phyloP scores from a whole-genome alignment of 2,329 filamentous ascomycete species.

The Chalara sp. region DNA sequence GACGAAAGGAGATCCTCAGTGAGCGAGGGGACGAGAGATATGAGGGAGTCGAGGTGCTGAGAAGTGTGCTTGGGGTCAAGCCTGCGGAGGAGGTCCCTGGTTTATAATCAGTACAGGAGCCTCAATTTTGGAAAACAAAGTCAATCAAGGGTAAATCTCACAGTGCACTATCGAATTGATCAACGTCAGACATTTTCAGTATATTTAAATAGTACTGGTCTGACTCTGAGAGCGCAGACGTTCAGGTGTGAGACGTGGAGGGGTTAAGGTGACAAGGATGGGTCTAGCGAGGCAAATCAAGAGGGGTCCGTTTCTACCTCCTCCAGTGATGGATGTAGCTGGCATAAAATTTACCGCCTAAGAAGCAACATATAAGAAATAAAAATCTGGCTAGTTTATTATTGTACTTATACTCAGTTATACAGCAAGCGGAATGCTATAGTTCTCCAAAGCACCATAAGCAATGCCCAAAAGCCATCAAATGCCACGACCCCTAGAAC shows the following conservation, averaged over 20 bases:
- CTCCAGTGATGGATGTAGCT: no score
- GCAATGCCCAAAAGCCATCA: background rate
- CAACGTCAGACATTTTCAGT: constrained; percentile 4
- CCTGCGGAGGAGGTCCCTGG: constrained; percentile 92
- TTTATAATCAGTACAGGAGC: background rate
- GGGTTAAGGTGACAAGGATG: no score
- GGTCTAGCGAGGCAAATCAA: no score
- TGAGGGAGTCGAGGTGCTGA: constrained; percentile 81
- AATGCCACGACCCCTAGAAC: background rate
- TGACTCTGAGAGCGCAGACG: no score
- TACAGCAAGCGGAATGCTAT: background rate
- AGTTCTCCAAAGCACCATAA: background rate
- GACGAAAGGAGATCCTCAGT: constrained; percentile 97
- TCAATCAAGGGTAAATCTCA: constrained; percentile 13
- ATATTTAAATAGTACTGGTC: no score
- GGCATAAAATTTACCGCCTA: no score
- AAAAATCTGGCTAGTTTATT: background rate
- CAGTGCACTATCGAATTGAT: constrained; percentile 30
- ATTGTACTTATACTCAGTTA: background rate
- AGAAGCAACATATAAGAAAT: background rate
- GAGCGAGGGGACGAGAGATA: constrained; percentile 80
- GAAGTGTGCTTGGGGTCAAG: constrained; percentile 92
- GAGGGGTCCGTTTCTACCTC: no score
- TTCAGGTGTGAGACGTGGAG: no score
- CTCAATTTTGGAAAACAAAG: background rate